These are phyloP conservation scores for Ascodesmis nigricans DNA, from an alignment of 495 filamentous ascomycete genomes.

Conservation along the genomic window DNA sequence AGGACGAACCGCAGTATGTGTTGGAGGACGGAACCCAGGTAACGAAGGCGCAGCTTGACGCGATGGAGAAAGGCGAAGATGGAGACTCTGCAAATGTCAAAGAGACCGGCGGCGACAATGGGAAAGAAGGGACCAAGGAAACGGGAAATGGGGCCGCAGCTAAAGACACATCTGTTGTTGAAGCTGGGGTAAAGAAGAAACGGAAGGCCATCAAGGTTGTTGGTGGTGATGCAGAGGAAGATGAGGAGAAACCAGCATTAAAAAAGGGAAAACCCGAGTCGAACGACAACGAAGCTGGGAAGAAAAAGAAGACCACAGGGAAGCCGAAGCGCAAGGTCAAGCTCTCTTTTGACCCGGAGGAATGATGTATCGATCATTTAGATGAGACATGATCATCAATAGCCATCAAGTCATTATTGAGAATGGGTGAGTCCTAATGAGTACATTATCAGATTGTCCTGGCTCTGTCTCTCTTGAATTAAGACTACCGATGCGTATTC, in stretches of 20 bases:
- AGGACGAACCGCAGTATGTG: constrained; percentile 30
- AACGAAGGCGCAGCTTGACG: constrained; percentile 26
- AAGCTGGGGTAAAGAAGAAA: constrained; percentile 13
- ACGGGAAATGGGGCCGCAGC: neutral
- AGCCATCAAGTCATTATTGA: too few relatives aligned
- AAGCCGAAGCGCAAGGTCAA: constrained; percentile 15
- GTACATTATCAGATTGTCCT: too few relatives aligned
- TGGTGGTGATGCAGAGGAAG: constrained; percentile 10
- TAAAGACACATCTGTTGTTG: neutral
- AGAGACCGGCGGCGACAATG: constrained; percentile 10
- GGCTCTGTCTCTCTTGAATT: too few relatives aligned
- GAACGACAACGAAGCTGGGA: neutral
- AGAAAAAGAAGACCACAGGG: constrained; percentile 4
- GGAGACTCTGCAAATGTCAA: constrained; percentile 2
- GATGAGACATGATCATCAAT: too few relatives aligned
- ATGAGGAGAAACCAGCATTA: constrained; percentile 7
- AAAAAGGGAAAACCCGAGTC: neutral
- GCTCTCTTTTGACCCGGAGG: constrained; percentile 19
- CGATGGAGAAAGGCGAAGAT: constrained; percentile 8
- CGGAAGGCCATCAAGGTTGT: constrained; percentile 17
- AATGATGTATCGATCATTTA: too few relatives aligned
- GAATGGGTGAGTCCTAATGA: too few relatives aligned
- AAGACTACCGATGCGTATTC: too few relatives aligned
- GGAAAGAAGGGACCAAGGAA: too few relatives aligned
- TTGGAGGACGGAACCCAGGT: constrained; percentile 26